These are phyloP conservation scores for Jackrogersella multiformis DNA, from an alignment of 495 filamentous ascomycete species.

Conservation along the genomic window DNA sequence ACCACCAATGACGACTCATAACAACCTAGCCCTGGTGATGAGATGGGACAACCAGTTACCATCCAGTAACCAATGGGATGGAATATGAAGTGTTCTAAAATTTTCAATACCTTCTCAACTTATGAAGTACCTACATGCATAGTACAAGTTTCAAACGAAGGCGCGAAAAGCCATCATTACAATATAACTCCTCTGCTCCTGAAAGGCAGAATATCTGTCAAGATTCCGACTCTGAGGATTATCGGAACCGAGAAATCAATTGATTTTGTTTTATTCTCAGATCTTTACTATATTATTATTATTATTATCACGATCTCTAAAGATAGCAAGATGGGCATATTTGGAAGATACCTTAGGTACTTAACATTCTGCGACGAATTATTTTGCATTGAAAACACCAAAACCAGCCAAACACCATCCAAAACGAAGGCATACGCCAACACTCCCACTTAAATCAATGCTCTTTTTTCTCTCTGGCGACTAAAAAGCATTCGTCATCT, in stretches of 20 bases:
- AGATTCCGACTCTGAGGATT: neutral
- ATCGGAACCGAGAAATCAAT: neutral
- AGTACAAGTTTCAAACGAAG: neutral
- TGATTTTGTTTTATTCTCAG: neutral
- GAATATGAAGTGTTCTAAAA: slow-evolving; percentile 5
- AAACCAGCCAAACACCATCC: neutral
- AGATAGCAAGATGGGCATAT: neutral
- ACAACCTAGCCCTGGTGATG: slow-evolving; percentile 11
- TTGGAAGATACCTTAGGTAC: neutral
- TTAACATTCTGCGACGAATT: neutral
- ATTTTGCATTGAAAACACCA: slow-evolving; percentile 7
- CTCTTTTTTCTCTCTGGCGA: slow-evolving; percentile 13
- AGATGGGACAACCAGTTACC: slow-evolving; percentile 22
- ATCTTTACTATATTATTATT: neutral
- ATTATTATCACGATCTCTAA: slow-evolving; percentile 1
- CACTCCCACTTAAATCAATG: neutral
- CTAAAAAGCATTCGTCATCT: slow-evolving; percentile 17
- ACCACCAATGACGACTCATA: slow-evolving; percentile 32
- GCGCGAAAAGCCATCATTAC: neutral
- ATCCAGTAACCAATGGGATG: slow-evolving; percentile 12
- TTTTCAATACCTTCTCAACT: slow-evolving; percentile 21
- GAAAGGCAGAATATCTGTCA: neutral
- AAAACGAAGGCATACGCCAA: slow-evolving; percentile 12
- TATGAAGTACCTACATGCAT: too few relatives aligned
- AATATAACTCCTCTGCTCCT: neutral